Evolutionary conservation across 1,284 basidiomycete species (phyloP), one percentile per base, ranked within the genome.

Genomic region (Boletus semigastroideus): DNA sequence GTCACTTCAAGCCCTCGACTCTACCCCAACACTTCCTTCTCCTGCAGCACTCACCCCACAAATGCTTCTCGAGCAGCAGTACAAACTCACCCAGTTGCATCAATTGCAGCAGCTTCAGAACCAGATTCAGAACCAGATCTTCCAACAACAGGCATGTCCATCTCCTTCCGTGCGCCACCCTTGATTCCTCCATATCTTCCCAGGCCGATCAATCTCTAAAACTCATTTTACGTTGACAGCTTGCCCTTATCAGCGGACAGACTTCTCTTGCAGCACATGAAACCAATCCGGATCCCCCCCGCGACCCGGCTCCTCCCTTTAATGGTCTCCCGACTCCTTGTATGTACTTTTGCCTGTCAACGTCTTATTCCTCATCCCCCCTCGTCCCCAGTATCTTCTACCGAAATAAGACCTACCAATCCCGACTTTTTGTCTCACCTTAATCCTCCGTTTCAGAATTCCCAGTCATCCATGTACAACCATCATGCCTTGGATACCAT

Each of bases 91-190:
- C 1, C 86, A 88, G 65, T 71, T 91, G 3, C 87, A 90, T 52
- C 86, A 89, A 63, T 72, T 90, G 4, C 87, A 88, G 61, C 84
- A 89, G 62, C 73, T 90, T 1, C 89, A 91, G 63, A 84, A 83
- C 53, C 86, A 90, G 72, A 89, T 92, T 51, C 89, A 91, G 66
- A 83, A 82, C 51, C 86, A 90, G 74, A 89, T 92, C 53, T 86
- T 92, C 52, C 89, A 91, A 61, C 89, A 91, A 64, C 89, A 91
- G 83, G 89, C 85, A 59, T 49, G 75, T 59, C 48, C 14, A 11
- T 47, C 41, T 38, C 30, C 27, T 28, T 33, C 30, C 30, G 20
- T 31, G 17, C 27, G n/a, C 41, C 30, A 44, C 51, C 43, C 48
- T 43, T 27, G 39, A 45, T 47, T 43, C 27, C 33, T 2, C 25